Evolutionary conservation across 2,329 filamentous ascomycete species (phyloP), one percentile per base, ranked within the genome.

Genomic region (Beauveria sp.): DNA sequence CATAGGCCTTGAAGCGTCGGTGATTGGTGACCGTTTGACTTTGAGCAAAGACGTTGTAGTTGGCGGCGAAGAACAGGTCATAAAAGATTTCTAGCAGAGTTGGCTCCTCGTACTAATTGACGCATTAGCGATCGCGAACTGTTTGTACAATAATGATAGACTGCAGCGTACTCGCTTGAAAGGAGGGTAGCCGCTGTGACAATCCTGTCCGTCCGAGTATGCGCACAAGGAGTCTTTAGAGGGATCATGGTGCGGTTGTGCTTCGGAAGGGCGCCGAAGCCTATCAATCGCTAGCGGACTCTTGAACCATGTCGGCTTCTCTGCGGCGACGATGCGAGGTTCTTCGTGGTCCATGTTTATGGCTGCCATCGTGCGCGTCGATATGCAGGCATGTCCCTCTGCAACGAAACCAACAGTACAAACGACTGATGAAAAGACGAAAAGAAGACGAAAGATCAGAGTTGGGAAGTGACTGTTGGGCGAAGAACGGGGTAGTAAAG

Each of bases 31-130:
- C 69, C 37, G 69, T 55, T 51, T 71, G 69, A 5, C 61, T 71
- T 47, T 70, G 65, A 14, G 69, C 67, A 66, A 88, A 88, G 14
- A 85, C 84, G 5, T 82, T 84, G 59, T 88, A 75, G 66, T 88
- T 88, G 61, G 84, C 85, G 7, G 87, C 73, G 40, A 76, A 75
- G 66, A 75, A 75, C 0, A 76, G 68, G 59, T 76, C 73, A 55
- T 70, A 75, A 64, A 76, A 75, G 8, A 75, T 68, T 58, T 76
- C 73, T 0, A 76, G 68, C 4, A 72, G 63, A 40, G 69, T 74
- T 0, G 73, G 71, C 61, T 76, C 73, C 55, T 71, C 70, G 41
- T 74, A 59, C 51, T 62, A 20, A 6, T 8, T 10, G 24, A n/a
- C 4, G 12, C 20, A 40, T 52, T 40, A 52, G 20, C 12, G 10